Conservation (phyloP, 2,329 filamentous ascomycete genomes). For the Diplodia scrobiculata region DNA sequence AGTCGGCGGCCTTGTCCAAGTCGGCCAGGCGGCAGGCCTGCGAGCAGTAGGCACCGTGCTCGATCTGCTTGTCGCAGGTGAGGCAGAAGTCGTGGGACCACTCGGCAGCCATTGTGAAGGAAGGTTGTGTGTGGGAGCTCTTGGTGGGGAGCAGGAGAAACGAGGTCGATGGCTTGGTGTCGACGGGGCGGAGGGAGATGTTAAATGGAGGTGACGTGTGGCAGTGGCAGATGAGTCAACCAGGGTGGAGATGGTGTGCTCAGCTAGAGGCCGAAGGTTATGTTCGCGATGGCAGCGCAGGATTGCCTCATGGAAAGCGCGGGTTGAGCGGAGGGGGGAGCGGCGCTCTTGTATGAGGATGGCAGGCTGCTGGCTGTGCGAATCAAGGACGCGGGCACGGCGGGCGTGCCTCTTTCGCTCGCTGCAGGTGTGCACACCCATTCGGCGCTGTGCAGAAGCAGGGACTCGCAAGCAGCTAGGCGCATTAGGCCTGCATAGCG, state of each 20-base stretch:
- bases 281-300: conserved; percentile 8
- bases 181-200: neutral
- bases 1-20: conserved; percentile 70
- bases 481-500: conserved; percentile 27
- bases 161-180: neutral
- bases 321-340: conserved; percentile 18
- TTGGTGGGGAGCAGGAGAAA: neutral
- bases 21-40: conserved; percentile 87
- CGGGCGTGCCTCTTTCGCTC: conserved; percentile 26
- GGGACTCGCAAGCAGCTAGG: conserved; percentile 23
- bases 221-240: conserved; percentile 21
- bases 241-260: conserved; percentile 27
- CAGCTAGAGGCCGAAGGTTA: neutral
- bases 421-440: conserved; percentile 27
- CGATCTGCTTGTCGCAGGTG: conserved; percentile 86
- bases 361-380: conserved; percentile 16
- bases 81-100: conserved; percentile 95
- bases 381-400: conserved; percentile 20
- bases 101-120: conserved; percentile 43
- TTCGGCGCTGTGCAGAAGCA: conserved; percentile 22
- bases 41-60: conserved; percentile 80
- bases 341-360: conserved; percentile 29
- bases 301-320: conserved; percentile 20
- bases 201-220: conserved; percentile 4
- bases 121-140: neutral